phyloP scores from a whole-genome alignment of 208 protist species.

The Leishmania arabica region DNA sequence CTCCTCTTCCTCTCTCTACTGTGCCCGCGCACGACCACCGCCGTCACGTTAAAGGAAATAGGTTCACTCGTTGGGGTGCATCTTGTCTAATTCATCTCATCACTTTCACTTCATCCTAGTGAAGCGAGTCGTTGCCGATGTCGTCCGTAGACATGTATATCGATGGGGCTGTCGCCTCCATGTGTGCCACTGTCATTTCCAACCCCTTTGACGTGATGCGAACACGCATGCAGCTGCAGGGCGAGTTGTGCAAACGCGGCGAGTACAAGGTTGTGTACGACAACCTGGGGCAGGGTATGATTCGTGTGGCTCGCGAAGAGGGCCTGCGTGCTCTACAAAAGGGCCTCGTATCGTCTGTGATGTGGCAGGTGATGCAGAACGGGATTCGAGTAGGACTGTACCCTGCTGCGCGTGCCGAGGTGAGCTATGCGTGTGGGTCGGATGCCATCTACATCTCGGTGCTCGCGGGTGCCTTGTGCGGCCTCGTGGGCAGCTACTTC shows the following conservation, averaged over 20 bases:
- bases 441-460: slow-evolving; percentile 27
- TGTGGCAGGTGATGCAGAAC: slow-evolving; percentile 69
- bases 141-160: slow-evolving; percentile 50
- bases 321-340: slow-evolving; percentile 59
- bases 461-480: slow-evolving; percentile 34
- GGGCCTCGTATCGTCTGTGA: slow-evolving; percentile 43
- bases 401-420: slow-evolving; percentile 36
- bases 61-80: background rate
- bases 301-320: slow-evolving; percentile 46
- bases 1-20: background rate
- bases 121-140: slow-evolving; percentile 13
- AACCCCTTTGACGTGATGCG: slow-evolving; percentile 83
- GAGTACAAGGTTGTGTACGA: slow-evolving; percentile 54
- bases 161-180: slow-evolving; percentile 55
- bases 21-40: too few species aligned
- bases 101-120: background rate
- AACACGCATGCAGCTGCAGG: slow-evolving; percentile 74
- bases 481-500: slow-evolving; percentile 44
- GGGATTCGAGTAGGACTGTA: slow-evolving; percentile 70
- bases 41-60: background rate
- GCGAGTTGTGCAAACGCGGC: slow-evolving; percentile 49
- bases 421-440: slow-evolving; percentile 17
- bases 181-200: slow-evolving; percentile 49
- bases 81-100: background rate
- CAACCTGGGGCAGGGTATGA: slow-evolving; percentile 54